Evolutionary conservation across 2,329 filamentous ascomycete genomes (phyloP).

Genomic region (Diaporthe sp.): DNA sequence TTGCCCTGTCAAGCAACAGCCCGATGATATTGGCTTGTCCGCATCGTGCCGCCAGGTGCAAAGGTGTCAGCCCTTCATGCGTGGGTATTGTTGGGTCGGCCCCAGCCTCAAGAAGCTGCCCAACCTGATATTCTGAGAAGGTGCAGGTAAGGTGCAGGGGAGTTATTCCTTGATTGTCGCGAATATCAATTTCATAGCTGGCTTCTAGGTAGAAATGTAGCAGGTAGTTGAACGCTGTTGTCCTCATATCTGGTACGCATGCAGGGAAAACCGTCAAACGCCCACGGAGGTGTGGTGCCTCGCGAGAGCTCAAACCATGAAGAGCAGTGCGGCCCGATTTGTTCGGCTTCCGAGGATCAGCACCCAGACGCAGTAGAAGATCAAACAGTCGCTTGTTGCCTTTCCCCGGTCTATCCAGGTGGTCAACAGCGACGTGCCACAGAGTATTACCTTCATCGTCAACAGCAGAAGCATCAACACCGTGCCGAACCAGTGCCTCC

Average conservation of each 20-base stretch:
- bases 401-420: background rate
- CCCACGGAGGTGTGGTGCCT: background rate
- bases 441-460: conserved; percentile 23
- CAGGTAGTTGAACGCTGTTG: background rate
- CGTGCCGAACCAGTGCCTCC: background rate
- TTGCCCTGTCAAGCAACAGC: background rate
- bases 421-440: conserved; percentile 8
- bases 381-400: background rate
- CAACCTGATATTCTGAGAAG: conserved; percentile 24
- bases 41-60: conserved; percentile 5
- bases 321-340: conserved; percentile 8
- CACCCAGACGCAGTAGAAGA: conserved; percentile 4
- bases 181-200: background rate
- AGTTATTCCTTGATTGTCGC: background rate
- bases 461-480: background rate
- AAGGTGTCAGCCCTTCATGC: background rate
- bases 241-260: background rate
- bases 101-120: background rate
- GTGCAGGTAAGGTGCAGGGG: conserved; percentile 18
- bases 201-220: background rate
- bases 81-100: background rate
- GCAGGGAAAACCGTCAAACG: background rate
- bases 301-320: background rate
- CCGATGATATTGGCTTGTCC: conserved; percentile 22
- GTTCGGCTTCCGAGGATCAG: conserved; percentile 13